Percentiles rank a stretch among this genome's conserved stretches.
Evolutionary conservation across 192 early-diverging fungal species (phyloP).

Genomic region (Paraglomus occultum): DNA sequence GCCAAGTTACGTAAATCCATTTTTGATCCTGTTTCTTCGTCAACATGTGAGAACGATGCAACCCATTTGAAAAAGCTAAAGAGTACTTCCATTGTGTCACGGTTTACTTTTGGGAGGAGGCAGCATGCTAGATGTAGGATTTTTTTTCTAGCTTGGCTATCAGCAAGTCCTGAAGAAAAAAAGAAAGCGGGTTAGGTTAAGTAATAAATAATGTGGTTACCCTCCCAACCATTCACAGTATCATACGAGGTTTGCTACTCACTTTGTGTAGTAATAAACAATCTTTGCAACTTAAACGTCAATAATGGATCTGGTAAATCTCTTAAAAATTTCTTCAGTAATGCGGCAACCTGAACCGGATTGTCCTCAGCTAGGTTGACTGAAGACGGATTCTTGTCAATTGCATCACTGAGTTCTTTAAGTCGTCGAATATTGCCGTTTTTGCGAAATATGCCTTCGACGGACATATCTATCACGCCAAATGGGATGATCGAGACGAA

Average conservation of each 20-base stretch:
- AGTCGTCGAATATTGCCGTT: slow-evolving; percentile 95
- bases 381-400: slow-evolving; percentile 78
- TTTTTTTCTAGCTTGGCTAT: slow-evolving; percentile 52
- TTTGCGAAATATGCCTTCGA: slow-evolving; percentile 96
- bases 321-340: slow-evolving; percentile 95
- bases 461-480: slow-evolving; percentile 52
- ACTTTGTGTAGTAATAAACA: slow-evolving; percentile 82
- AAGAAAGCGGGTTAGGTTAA: too few species aligned
- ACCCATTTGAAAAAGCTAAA: slow-evolving; percentile 85
- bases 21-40: slow-evolving; percentile 76
- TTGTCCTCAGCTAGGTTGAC: slow-evolving; percentile 72
- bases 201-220: too few species aligned
- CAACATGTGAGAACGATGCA: slow-evolving; percentile 69
- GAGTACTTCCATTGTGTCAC: slow-evolving; percentile 91
- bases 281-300: slow-evolving; percentile 81
- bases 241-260: slow-evolving; percentile 13
- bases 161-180: slow-evolving; percentile 45
- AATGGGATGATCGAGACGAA: background rate
- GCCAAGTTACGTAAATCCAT: slow-evolving; percentile 94
- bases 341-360: slow-evolving; percentile 89
- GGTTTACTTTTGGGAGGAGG: slow-evolving; percentile 86
- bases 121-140: slow-evolving; percentile 80
- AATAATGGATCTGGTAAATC: slow-evolving; percentile 95
- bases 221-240: too few species aligned
- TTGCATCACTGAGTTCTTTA: slow-evolving; percentile 77